phyloP scores from a whole-genome alignment of 164 flowering plant species.

The Stephania cephalantha region DNA sequence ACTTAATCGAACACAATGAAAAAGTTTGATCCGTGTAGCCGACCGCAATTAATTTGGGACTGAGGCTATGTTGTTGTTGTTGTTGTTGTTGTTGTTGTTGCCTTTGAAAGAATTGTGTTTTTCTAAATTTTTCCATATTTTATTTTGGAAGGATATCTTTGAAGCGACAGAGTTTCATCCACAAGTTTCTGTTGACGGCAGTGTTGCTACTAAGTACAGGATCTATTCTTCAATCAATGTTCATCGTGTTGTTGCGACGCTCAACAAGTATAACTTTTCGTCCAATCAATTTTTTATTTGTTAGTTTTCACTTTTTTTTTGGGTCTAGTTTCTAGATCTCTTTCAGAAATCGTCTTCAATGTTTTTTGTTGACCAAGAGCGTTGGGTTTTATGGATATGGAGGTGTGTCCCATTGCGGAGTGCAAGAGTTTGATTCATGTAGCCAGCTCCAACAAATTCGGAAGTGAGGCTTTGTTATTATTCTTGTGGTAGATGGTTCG shows the following conservation, averaged over 20 bases:
- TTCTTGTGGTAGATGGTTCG: too few relatives aligned
- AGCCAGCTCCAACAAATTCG: too few relatives aligned
- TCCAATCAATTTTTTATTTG: conserved; percentile 10
- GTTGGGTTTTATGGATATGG: neutral
- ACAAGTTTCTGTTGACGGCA: conserved; percentile 27
- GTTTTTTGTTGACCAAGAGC: neutral
- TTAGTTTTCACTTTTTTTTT: conserved; percentile 1
- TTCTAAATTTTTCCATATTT: neutral
- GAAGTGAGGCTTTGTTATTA: too few relatives aligned
- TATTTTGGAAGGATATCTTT: conserved; percentile 62
- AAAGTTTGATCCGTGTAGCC: too few relatives aligned
- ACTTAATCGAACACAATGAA: too few relatives aligned
- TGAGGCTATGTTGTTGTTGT: neutral
- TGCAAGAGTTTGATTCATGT: too few relatives aligned
- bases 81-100: neutral
- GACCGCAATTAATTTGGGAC: too few relatives aligned
- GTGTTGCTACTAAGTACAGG: conserved; percentile 31
- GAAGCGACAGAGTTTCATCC: conserved; percentile 83
- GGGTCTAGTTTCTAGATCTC: neutral
- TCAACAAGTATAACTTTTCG: conserved; percentile 44
- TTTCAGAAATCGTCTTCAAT: neutral
- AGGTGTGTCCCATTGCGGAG: too few relatives aligned
- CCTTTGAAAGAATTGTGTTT: neutral
- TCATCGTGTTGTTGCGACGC: conserved; percentile 38
- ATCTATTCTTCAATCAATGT: conserved; percentile 41